Evolutionary conservation across 1,139 yeast genomes (phyloP).

Genomic region (Sugiyamaella japonica): DNA sequence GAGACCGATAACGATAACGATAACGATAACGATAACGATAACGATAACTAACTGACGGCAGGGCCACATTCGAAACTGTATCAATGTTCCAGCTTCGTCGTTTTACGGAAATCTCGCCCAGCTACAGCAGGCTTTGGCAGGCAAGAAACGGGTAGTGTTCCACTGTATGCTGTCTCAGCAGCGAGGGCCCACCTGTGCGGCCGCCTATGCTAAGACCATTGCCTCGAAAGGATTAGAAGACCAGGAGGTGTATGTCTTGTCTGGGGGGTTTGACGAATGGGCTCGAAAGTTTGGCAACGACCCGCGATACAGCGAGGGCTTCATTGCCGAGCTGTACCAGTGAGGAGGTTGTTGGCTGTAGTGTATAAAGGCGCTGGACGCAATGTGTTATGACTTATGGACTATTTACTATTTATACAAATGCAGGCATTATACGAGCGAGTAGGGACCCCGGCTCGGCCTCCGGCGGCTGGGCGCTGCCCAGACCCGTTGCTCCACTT

Average conservation of each 20-base stretch:
- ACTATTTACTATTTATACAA: neutral
- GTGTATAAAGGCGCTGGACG: neutral
- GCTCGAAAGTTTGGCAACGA: slow-evolving; percentile 73
- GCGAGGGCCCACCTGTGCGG: slow-evolving; percentile 84
- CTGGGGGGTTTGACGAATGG: slow-evolving; percentile 89
- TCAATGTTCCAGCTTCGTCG: slow-evolving; percentile 60
- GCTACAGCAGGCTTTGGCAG: slow-evolving; percentile 45
- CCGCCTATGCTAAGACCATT: slow-evolving; percentile 59
- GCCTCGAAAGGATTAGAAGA: slow-evolving; percentile 41
- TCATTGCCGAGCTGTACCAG: slow-evolving; percentile 32
- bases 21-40: neutral
- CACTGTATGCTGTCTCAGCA: slow-evolving; percentile 91
- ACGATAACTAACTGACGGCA: slow-evolving; percentile 14
- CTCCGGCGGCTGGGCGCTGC: neutral
- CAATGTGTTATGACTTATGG: slow-evolving; percentile 5
- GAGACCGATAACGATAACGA: neutral
- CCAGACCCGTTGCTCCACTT: neutral
- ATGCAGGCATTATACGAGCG: slow-evolving; percentile 8
- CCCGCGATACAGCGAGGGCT: slow-evolving; percentile 56
- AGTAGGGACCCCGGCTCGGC: neutral
- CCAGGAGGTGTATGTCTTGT: slow-evolving; percentile 65
- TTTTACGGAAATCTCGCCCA: slow-evolving; percentile 49
- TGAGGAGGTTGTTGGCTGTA: neutral
- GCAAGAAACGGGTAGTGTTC: slow-evolving; percentile 63
- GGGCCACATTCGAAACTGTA: slow-evolving; percentile 69